A percentile compares a stretch with the other conserved stretches of the same genome.
Conservation (phyloP, 2,329 filamentous ascomycete species). For the Lecanicillium sp. region DNA sequence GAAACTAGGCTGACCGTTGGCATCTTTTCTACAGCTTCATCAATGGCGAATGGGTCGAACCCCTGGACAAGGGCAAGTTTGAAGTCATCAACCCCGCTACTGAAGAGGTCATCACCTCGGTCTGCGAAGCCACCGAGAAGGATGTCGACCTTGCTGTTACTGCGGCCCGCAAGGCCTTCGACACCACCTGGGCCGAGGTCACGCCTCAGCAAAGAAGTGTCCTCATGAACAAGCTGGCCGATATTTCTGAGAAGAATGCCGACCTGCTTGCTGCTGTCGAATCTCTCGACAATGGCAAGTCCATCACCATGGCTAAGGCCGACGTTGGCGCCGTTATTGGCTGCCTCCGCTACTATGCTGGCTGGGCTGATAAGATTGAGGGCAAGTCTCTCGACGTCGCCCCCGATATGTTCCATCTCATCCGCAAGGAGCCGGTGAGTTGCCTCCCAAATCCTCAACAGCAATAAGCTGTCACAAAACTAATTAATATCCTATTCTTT, state of each 20-base stretch:
- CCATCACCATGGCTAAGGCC: constrained; percentile 59
- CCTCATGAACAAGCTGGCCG: constrained; percentile 61
- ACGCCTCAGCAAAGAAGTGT: constrained; percentile 62
- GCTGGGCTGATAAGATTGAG: constrained; percentile 80
- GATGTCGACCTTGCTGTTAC: constrained; percentile 66
- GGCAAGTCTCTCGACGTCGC: constrained; percentile 73
- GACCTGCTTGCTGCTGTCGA: constrained; percentile 67
- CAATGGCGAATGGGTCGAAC: constrained; percentile 14
- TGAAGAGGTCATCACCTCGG: constrained; percentile 68
- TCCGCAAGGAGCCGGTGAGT: constrained; percentile 55
- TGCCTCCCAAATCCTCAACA: neutral
- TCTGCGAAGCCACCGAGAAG: constrained; percentile 73
- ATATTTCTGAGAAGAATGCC: constrained; percentile 63
- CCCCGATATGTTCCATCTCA: constrained; percentile 72
- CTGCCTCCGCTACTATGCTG: constrained; percentile 38
- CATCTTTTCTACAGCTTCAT: constrained; percentile 5
- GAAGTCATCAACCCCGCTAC: constrained; percentile 76
- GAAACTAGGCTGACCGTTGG: neutral
- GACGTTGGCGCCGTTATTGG: constrained; percentile 41
- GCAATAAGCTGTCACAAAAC: constrained; percentile 42
- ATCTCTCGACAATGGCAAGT: constrained; percentile 74
- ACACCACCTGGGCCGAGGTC: constrained; percentile 56
- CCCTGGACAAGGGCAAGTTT: constrained; percentile 72
- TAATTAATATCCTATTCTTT: neutral
- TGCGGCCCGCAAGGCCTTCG: constrained; percentile 71